A percentile compares a stretch with the other conserved stretches of the same genome.
These are phyloP conservation scores for Erigeron canadensis DNA, from an alignment of 129 eudicot genomes.

Conservation along the genomic window DNA sequence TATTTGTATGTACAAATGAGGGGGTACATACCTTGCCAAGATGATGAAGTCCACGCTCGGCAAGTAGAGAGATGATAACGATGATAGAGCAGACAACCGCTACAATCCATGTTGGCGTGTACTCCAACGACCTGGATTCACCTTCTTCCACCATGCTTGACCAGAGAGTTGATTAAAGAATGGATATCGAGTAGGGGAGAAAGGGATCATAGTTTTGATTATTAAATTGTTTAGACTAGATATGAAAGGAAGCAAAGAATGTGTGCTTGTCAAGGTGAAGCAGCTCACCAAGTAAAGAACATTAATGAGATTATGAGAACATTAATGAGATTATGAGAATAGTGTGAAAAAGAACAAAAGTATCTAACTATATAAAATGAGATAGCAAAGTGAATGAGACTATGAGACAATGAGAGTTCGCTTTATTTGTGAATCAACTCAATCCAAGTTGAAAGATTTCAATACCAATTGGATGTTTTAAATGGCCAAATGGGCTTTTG, in stretches of 20 bases:
- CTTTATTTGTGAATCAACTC: too few species aligned
- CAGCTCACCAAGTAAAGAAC: constrained; percentile 32
- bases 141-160: constrained; percentile 16
- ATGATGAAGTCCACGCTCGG: constrained; percentile 42
- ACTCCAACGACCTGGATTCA: constrained; percentile 38
- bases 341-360: too few species aligned
- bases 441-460: too few species aligned
- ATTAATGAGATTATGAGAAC: too few species aligned
- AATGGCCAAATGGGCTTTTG: too few species aligned
- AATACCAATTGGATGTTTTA: too few species aligned
- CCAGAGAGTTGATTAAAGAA: background rate
- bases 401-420: too few species aligned
- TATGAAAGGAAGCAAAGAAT: constrained; percentile 30
- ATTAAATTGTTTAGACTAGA: constrained; percentile 12
- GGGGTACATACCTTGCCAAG: constrained; percentile 48
- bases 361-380: too few species aligned
- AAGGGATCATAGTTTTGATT: constrained; percentile 5
- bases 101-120: constrained; percentile 43
- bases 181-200: background rate
- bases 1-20: too few species aligned
- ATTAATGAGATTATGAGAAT: too few species aligned
- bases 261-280: constrained; percentile 18
- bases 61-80: constrained; percentile 33
- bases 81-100: constrained; percentile 39
- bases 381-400: too few species aligned